Base-by-base conservation (phyloP, 108 stramenopile genomes). In the Discostella stelligeroides region DNA sequence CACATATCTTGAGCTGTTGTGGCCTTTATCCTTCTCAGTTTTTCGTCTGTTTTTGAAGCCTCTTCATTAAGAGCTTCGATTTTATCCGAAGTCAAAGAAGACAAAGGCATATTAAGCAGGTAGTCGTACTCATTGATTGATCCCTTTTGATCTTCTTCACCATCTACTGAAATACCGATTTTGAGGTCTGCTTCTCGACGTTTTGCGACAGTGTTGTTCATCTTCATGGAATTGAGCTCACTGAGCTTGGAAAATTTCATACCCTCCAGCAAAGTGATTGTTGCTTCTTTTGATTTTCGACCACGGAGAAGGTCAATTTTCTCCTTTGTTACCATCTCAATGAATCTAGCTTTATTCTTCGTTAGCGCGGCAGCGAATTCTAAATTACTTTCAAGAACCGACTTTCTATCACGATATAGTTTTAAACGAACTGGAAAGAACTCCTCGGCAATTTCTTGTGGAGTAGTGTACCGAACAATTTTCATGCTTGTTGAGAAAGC, bases 341-440 rank as follows among this genome's bases (percentile, higher is more conserved):
- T 90, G 68, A 97, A 97, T 8, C 85, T 70, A 7, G 87, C 82
- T 73, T 95, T 92, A 75, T 92, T 97, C 46, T 73, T 61, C 51
- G 87, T 81, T 40, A 85, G 27, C 8, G 72, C 45, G 4, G 92
- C 80, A 9, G 67, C 74, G 48, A 88, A 81, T 27, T 89, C 69
- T 84, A 88, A 74, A 58, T 89, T 66, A 10, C 86, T 87, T 57
- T 88, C 78, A 24, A 92, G 51, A 7, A 89, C 80, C 23, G 85
- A 83, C 53, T 90, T 88, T 10, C 96, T 74, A 58, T 94, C 92
- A 15, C 66, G 49, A 59, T 97, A 97, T 7, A 97, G 76, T 7
- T 66, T 71, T 39, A 91, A 55, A 34, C 96, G 75, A 6, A 84
- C 72, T 8, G 91, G 91, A 63, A 91, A 97, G 70, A 76, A 95